These are phyloP conservation scores for Limnanthes douglasii DNA, from an alignment of 345 rosid genomes.

Conservation along the genomic window DNA sequence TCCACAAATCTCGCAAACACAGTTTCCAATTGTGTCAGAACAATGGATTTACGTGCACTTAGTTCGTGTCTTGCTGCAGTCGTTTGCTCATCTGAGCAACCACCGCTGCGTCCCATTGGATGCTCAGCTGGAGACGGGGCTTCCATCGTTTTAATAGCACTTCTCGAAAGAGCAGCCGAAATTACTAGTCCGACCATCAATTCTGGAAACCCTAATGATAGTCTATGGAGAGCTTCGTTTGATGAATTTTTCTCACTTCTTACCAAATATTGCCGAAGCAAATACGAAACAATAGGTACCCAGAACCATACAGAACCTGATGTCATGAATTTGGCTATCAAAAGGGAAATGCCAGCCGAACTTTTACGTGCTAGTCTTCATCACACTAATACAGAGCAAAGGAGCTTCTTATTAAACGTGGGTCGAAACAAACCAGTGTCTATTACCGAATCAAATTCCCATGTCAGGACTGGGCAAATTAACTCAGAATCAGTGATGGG, in stretches of 20 bases:
- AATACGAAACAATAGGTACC: conserved; percentile 62
- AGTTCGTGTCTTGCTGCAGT: conserved; percentile 95
- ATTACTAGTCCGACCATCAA: conserved; percentile 33
- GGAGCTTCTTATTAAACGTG: conserved; percentile 53
- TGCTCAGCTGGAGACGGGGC: conserved; percentile 89
- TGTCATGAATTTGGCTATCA: conserved; percentile 47
- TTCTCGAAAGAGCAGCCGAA: conserved; percentile 82
- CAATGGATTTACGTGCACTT: conserved; percentile 81
- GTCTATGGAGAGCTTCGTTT: conserved; percentile 93
- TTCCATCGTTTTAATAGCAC: conserved; percentile 48
- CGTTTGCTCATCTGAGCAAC: conserved; percentile 96
- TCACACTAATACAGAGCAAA: conserved; percentile 70
- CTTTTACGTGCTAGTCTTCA: conserved; percentile 88
- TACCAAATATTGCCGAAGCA: conserved; percentile 79
- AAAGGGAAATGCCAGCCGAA: conserved; percentile 92
- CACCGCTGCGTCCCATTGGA: conserved; percentile 90
- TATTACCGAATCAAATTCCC: conserved; percentile 16
- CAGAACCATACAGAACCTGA: conserved; percentile 31
- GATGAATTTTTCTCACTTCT: conserved; percentile 75
- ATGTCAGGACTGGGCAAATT: conserved; percentile 26
- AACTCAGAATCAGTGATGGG: conserved; percentile 61
- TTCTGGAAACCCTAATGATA: conserved; percentile 33
- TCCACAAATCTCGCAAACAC: conserved; percentile 42
- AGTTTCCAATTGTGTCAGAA: conserved; percentile 44
- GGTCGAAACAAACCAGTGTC: conserved; percentile 49